Evolutionary conservation across 1,284 basidiomycete genomes (phyloP), one percentile per base, ranked within the genome.

Genomic region (Meripilus lineatus): DNA sequence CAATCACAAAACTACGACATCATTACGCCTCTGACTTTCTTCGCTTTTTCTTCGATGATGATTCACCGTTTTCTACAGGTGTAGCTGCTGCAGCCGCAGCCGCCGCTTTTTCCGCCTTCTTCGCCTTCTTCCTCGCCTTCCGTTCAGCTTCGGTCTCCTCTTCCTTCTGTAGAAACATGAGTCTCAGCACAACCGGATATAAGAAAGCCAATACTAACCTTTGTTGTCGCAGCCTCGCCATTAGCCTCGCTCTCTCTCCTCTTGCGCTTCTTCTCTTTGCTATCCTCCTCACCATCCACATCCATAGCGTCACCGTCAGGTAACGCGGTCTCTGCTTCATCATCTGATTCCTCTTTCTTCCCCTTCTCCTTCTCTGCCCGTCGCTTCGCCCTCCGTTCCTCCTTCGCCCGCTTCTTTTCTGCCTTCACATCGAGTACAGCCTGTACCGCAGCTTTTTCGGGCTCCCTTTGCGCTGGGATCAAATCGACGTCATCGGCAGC

Each of bases 401-500:
- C 86, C 71, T 90, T 90, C 26, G 77, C 76, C 57, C 70, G 78
- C 65, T 72, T 74, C 69, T 85, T 86, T 63, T 87, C 85, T 52
- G 84, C 84, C 69, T 89, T 89, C 47, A 86, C 83, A 47, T 89
- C 82, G 55, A 81, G 62, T 30, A 78, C 87, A 23, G 72, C 79
- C 64, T 79, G 71, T 21, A 80, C 61, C 6, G 86, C 85, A 24
- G 71, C 65, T 53, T 86, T 78, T 56, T 81, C 70, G 26, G 84
- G 79, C 52, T 84, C 81, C 40, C 89, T 80, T 67, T 94, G 89
- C 28, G 93, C 88, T 30, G 91, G 75, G 38, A 93, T 76, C 39
- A 93, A 70, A 54, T 84, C 80, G 41, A 90, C 79, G 25, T 79
- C 81, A 64, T 93, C 89, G 22, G 85, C 84, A 30, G 81, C 78